Evolutionary conservation across 2,329 filamentous ascomycete genomes (phyloP).

Genomic region (Calonectria pseudoturangicola): DNA sequence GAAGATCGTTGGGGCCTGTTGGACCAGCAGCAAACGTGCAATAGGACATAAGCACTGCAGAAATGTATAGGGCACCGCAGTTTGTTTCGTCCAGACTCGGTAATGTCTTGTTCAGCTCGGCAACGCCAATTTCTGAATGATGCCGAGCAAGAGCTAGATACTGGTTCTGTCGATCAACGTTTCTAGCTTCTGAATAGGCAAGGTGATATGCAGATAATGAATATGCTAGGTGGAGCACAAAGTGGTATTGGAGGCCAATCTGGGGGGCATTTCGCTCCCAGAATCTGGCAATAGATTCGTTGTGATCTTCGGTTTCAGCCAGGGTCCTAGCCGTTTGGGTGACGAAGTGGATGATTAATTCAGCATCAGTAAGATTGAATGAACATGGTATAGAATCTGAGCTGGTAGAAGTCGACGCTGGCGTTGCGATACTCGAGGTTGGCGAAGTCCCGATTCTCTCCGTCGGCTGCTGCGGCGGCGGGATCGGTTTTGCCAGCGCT

Average conservation of each 20-base stretch:
- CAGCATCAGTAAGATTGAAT: constrained; percentile 55
- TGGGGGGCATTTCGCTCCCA: constrained; percentile 56
- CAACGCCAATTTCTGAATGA: constrained; percentile 53
- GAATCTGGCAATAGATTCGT: constrained; percentile 50
- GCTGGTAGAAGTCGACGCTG: constrained; percentile 48
- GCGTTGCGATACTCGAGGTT: constrained; percentile 47
- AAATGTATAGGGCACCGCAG: constrained; percentile 56
- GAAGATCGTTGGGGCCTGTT: constrained; percentile 52
- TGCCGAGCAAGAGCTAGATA: constrained; percentile 50
- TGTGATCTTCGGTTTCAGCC: constrained; percentile 43
- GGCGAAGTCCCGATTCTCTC: constrained; percentile 52
- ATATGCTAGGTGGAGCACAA: constrained; percentile 56
- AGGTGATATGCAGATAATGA: constrained; percentile 55
- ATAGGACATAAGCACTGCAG: constrained; percentile 55
- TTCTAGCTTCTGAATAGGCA: constrained; percentile 46
- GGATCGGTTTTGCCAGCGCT: constrained; percentile 48
- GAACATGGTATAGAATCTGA: constrained; percentile 49
- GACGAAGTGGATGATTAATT: constrained; percentile 57
- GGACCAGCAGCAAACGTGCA: constrained; percentile 58
- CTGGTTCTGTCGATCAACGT: constrained; percentile 44
- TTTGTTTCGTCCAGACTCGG: constrained; percentile 52
- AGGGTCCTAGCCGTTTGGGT: constrained; percentile 52
- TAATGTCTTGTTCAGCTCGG: constrained; percentile 52
- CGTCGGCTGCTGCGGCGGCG: constrained; percentile 27
- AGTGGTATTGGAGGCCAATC: constrained; percentile 55